Evolutionary conservation across 1,284 basidiomycete genomes (phyloP).

Genomic region (Irpex sp.): DNA sequence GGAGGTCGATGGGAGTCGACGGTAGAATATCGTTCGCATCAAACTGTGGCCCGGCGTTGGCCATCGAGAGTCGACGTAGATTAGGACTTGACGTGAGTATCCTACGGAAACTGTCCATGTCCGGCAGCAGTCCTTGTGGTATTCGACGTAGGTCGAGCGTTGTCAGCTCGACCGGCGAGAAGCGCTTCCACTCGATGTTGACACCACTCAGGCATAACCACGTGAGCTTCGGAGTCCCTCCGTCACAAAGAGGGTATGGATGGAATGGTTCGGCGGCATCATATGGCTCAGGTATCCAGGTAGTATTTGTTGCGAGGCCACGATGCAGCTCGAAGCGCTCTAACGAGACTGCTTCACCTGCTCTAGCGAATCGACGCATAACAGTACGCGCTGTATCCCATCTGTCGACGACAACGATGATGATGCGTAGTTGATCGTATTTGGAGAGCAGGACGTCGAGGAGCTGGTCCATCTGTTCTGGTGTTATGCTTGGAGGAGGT

Average conservation of each 20-base stretch:
- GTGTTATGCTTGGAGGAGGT: not conserved
- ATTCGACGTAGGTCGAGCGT: slow-evolving; percentile 57
- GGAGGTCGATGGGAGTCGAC: slow-evolving; percentile 37
- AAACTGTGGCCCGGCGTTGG: slow-evolving; percentile 49
- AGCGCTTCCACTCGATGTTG: slow-evolving; percentile 47
- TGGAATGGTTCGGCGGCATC: not conserved
- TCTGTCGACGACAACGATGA: slow-evolving; percentile 42
- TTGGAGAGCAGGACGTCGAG: slow-evolving; percentile 44
- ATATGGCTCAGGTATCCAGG: not conserved
- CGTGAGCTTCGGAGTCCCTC: slow-evolving; percentile 28
- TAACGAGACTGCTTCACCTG: slow-evolving; percentile 35
- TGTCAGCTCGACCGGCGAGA: slow-evolving; percentile 44
- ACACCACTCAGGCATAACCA: slow-evolving; percentile 50
- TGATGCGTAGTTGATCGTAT: slow-evolving; percentile 48
- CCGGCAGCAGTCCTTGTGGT: slow-evolving; percentile 44
- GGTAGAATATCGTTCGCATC: not conserved
- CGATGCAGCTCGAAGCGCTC: slow-evolving; percentile 59
- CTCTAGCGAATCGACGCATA: slow-evolving; percentile 40
- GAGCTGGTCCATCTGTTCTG: slow-evolving; percentile 42
- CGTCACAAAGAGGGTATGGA: not conserved
- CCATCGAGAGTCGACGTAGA: slow-evolving; percentile 47
- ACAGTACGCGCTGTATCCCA: slow-evolving; percentile 48
- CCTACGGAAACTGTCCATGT: slow-evolving; percentile 41
- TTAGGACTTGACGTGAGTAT: slow-evolving; percentile 44
- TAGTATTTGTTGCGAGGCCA: not conserved